Base-by-base conservation (phyloP, 2,329 filamentous ascomycete species). In the Diaporthe australafricana region DNA sequence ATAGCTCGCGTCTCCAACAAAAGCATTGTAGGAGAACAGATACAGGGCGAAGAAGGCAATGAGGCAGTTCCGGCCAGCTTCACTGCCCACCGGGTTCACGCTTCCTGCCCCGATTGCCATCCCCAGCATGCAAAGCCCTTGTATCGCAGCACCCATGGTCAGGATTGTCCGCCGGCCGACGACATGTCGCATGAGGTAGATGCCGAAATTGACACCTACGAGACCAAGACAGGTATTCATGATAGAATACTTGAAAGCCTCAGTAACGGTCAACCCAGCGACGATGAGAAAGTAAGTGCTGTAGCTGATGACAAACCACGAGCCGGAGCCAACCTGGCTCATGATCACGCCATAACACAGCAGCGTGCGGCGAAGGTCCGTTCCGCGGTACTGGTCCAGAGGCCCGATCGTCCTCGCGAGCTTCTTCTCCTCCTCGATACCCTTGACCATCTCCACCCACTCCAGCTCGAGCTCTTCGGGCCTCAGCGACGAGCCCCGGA, bases 301-400 rank as follows among this genome's bases (percentile, higher is more conserved):
- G 72, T 87, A 88, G 50, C 81, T 84, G 73, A 87, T 87, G 53
- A 86, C 77, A 75, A 87, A 88, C 84, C 85, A 87, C 0, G 83
- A 81, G 5, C 86, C 86, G 0, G 82, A 80, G 0, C 80, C 83
- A 0, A 81, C 82, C 72, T 86, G 84, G 17, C 83, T 83, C 0
- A 83, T 83, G 42, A 87, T 86, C 67, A 84, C 81, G 25, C 81
- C 83, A 71, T 84, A 86, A 76, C 84, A 87, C n/a, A 88, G 79
- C 4, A 87, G 78, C 2, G 86, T 88, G 6, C 86, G 83, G 12
- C 86, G 80, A 11, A 87, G 79, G 67, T 88, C 84, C 16, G 80
- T 82, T 0, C 85, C 84, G 83, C 48, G 52, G 70, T 80, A 82
- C 80, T 84, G 83, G 32, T 84, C 82, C 9, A 83, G 42, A 1